Evolutionary conservation across 257 asterid genomes (phyloP).

Genomic region (Pogostemon cablin): DNA sequence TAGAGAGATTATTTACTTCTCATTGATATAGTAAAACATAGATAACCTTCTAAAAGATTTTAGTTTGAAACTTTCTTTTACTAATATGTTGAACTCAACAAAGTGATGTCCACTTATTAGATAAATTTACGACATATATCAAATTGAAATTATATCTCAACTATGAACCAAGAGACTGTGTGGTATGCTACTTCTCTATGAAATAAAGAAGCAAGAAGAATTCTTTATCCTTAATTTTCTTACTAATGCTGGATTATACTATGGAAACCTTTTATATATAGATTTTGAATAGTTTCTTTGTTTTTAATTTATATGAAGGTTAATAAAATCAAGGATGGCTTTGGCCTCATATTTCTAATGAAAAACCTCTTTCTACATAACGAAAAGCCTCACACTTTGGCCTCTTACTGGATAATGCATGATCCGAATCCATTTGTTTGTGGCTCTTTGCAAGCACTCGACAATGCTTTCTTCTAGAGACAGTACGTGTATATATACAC

Average conservation of each 20-base stretch:
- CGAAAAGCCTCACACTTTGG: too few species aligned
- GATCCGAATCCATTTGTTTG: too few species aligned
- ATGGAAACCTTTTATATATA: constrained; percentile 2
- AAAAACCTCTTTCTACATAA: constrained; percentile 91
- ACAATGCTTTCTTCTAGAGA: too few species aligned
- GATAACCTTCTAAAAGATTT: neutral
- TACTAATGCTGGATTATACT: constrained; percentile 20
- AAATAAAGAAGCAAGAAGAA: neutral
- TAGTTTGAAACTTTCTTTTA: neutral
- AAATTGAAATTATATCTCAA: neutral
- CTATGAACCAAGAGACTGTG: neutral
- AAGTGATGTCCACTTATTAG: neutral
- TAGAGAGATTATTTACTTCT: constrained; percentile 58
- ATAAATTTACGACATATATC: neutral
- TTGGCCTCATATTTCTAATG: constrained; percentile 58
- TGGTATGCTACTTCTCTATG: neutral
- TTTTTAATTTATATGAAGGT: constrained; percentile 50
- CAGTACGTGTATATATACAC: too few species aligned
- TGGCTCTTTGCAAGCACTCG: too few species aligned
- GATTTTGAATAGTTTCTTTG: constrained; percentile 15
- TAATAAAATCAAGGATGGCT: constrained; percentile 60
- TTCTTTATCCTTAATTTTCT: neutral
- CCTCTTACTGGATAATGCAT: too few species aligned
- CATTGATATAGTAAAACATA: constrained; percentile 55
- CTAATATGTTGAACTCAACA: neutral